Conservation (phyloP, 2,329 filamentous ascomycete genomes). For the Graphilbum ipis-grandicollis region DNA sequence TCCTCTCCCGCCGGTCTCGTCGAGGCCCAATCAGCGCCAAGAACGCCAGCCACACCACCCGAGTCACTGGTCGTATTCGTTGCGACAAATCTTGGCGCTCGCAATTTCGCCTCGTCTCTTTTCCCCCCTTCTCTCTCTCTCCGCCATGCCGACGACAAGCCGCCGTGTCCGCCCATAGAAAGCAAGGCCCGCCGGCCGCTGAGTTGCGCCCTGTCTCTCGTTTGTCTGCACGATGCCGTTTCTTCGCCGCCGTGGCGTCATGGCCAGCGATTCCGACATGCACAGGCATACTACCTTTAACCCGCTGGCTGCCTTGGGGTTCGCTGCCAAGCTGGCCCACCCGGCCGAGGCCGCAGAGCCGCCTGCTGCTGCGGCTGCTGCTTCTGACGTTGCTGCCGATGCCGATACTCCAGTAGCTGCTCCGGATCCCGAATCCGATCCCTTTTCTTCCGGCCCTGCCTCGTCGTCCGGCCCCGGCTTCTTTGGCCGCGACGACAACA, state of each 20-base stretch:
- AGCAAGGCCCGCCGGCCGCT: neutral
- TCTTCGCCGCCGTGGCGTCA: slow-evolving; percentile 41
- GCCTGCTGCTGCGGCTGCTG: no score
- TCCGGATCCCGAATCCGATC: no score
- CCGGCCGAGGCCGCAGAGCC: no score
- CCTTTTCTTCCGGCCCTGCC: no score
- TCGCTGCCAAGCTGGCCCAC: no score
- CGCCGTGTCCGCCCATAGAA: neutral
- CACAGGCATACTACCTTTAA: slow-evolving; percentile 28
- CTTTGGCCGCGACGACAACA: neutral
- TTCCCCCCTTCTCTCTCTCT: neutral
- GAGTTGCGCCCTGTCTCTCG: neutral
- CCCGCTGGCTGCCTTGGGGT: slow-evolving; percentile 11
- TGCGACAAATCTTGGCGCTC: neutral
- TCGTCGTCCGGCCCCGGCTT: neutral
- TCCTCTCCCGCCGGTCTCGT: no score
- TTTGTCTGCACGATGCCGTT: slow-evolving; percentile 44
- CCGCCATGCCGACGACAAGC: neutral
- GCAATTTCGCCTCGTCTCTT: neutral
- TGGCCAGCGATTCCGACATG: slow-evolving; percentile 42
- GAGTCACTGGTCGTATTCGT: no score
- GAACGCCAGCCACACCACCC: no score
- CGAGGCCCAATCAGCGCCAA: no score
- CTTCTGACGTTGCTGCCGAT: neutral
- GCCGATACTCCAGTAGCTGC: slow-evolving; percentile 7